These are phyloP conservation scores for Hysterium pulicare DNA, from an alignment of 2,329 filamentous ascomycete genomes.

Conservation along the genomic window DNA sequence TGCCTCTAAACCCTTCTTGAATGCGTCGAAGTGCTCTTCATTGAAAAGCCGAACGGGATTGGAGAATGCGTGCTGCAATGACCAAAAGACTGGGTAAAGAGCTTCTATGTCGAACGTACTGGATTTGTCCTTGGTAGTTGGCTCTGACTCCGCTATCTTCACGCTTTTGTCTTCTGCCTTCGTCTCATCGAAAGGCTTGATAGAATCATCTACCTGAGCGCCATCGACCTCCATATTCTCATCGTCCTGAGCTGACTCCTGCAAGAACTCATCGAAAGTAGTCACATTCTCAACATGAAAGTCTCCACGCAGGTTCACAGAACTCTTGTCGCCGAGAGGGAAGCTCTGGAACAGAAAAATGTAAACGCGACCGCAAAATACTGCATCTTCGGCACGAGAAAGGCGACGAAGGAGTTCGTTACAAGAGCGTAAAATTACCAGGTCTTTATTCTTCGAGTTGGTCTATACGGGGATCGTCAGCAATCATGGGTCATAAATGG, in stretches of 20 bases:
- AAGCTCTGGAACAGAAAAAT: constrained; percentile 99
- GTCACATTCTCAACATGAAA: constrained; percentile 96
- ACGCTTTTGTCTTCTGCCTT: constrained; percentile 35
- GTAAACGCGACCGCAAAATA: constrained; percentile 95
- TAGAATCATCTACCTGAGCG: constrained; percentile 26
- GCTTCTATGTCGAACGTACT: constrained; percentile 60
- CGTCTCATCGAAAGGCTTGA: constrained; percentile 29
- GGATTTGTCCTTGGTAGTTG: constrained; percentile 47
- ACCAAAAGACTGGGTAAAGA: constrained; percentile 92
- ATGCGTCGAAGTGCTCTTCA: constrained; percentile 60
- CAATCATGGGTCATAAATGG: background rate
- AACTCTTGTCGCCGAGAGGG: constrained; percentile 92
- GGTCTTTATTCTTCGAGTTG: constrained; percentile 62
- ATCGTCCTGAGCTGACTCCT: constrained; percentile 32
- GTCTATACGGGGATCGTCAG: constrained; percentile 27
- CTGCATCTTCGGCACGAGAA: constrained; percentile 93
- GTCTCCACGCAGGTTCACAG: constrained; percentile 92
- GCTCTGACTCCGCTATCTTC: constrained; percentile 46
- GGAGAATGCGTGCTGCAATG: constrained; percentile 85
- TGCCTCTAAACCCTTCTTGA: constrained; percentile 60
- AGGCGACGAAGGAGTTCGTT: constrained; percentile 91
- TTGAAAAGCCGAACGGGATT: constrained; percentile 83
- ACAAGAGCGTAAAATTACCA: constrained; percentile 88
- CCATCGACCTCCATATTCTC: constrained; percentile 67
- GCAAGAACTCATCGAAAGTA: constrained; percentile 63